phyloP scores from a whole-genome alignment of 2,329 filamentous ascomycete genomes.

The Nemania sp. region DNA sequence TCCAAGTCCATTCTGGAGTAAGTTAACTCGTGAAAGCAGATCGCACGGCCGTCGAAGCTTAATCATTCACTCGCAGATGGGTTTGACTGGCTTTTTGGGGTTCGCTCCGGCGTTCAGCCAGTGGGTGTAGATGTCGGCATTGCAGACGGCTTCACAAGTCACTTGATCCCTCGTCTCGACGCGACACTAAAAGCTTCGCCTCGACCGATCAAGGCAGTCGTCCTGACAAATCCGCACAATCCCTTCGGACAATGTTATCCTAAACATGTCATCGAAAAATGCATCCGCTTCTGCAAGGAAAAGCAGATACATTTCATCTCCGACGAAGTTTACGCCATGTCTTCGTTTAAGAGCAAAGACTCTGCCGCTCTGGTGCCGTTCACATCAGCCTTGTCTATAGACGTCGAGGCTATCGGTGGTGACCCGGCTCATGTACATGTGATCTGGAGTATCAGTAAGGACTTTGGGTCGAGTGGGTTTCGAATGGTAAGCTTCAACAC shows the following conservation, averaged over 20 bases:
- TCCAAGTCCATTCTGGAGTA: slow-evolving; percentile 39
- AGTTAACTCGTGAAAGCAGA: slow-evolving; percentile 5
- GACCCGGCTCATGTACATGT: slow-evolving; percentile 13
- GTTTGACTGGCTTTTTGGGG: slow-evolving; percentile 16
- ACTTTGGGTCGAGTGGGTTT: slow-evolving; percentile 19
- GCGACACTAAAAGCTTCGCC: background rate
- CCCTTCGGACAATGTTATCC: slow-evolving; percentile 35
- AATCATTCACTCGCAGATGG: slow-evolving; percentile 2
- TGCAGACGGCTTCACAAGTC: background rate
- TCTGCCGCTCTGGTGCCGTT: background rate
- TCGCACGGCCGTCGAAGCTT: background rate
- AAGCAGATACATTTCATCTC: slow-evolving; percentile 35
- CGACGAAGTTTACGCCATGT: slow-evolving; percentile 36
- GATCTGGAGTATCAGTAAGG: slow-evolving; percentile 23
- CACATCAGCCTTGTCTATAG: background rate
- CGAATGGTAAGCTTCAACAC: slow-evolving; percentile 41
- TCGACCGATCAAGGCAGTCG: slow-evolving; percentile 24
- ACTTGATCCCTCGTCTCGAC: background rate
- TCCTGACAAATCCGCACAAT: slow-evolving; percentile 37
- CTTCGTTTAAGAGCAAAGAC: background rate
- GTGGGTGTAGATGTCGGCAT: background rate
- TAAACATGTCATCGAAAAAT: slow-evolving; percentile 24
- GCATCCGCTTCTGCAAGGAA: slow-evolving; percentile 31
- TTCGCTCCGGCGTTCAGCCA: slow-evolving; percentile 9
- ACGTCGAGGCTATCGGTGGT: background rate